Percentiles rank a stretch among this genome's conserved stretches.
phyloP scores from a whole-genome alignment of 352 stramenopile species.

The Phytopythium montanum region DNA sequence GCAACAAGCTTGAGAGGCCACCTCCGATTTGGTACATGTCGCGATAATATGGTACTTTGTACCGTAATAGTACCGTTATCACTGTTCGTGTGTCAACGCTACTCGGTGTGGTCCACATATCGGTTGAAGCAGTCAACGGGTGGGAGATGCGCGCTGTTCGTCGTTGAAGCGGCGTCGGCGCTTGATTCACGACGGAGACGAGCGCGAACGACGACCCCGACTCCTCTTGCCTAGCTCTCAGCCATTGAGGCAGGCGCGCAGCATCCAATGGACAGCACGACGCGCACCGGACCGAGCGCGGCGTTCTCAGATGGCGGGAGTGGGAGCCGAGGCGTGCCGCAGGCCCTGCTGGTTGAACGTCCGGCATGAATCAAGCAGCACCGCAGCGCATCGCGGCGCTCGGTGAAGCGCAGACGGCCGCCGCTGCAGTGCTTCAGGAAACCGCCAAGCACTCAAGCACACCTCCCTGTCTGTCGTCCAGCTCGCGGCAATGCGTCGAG shows the following conservation, averaged over 20 bases:
- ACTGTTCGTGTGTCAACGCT: too few relatives aligned
- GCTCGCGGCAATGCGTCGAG: too few relatives aligned
- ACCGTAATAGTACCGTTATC: too few relatives aligned
- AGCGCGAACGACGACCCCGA: background rate
- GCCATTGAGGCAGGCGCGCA: background rate
- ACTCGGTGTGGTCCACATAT: too few relatives aligned
- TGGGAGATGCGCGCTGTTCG: background rate
- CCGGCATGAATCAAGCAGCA: conserved; percentile 26
- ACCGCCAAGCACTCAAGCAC: background rate
- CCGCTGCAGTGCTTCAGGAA: conserved; percentile 1
- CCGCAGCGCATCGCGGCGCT: too few relatives aligned
- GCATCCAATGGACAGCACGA: background rate
- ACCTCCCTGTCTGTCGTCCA: conserved; percentile 1
- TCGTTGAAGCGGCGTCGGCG: conserved; percentile 1
- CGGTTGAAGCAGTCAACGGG: too few relatives aligned
- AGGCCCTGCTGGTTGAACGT: conserved; percentile 11
- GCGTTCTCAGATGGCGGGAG: conserved; percentile 8
- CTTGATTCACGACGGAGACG: conserved; percentile 3
- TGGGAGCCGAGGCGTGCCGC: background rate
- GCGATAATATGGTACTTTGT: too few relatives aligned
- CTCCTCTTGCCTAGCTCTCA: too few relatives aligned
- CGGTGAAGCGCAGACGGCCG: background rate
- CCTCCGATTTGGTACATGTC: too few relatives aligned
- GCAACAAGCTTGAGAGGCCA: background rate
- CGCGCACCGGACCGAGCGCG: background rate